phyloP scores from a whole-genome alignment of 129 eudicot species.

The Smallanthus sonchifolius region DNA sequence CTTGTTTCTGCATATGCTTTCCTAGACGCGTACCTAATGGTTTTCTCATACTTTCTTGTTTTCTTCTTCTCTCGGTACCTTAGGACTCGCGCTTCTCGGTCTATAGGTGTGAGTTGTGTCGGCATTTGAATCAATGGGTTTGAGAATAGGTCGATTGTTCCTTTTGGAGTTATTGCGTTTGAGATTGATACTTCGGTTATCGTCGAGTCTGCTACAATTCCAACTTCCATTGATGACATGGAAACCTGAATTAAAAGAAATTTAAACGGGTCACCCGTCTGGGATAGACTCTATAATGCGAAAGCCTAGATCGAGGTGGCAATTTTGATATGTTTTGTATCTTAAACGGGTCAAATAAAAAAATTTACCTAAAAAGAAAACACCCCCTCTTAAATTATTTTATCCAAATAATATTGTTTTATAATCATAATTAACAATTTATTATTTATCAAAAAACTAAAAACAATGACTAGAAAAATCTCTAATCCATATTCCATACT shows the following conservation, averaged over 20 bases:
- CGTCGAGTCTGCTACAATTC: constrained; percentile 75
- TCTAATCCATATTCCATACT: not conserved
- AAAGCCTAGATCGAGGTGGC: not conserved
- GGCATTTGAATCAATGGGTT: constrained; percentile 51
- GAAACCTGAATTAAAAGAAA: constrained; percentile 44
- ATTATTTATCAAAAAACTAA: not conserved
- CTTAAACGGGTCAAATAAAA: not conserved
- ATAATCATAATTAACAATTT: not conserved
- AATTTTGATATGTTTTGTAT: not conserved
- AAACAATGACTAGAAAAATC: not conserved
- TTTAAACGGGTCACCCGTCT: not conserved
- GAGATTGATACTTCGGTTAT: constrained; percentile 46
- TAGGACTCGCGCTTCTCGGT: constrained; percentile 82
- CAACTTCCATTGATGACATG: constrained; percentile 75
- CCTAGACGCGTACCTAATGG: constrained; percentile 91
- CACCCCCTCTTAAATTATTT: not conserved
- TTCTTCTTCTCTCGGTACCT: constrained; percentile 95
- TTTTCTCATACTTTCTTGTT: constrained; percentile 84
- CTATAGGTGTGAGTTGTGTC: constrained; percentile 53
- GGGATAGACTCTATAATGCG: not conserved
- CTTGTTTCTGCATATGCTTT: constrained; percentile 96
- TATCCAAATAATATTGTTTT: not conserved
- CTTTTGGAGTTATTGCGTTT: constrained; percentile 56
- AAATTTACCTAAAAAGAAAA: not conserved
- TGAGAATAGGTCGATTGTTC: constrained; percentile 74